Evolutionary conservation across 2,329 filamentous ascomycete genomes (phyloP).

Genomic region (Pseudocercospora macadamiae): DNA sequence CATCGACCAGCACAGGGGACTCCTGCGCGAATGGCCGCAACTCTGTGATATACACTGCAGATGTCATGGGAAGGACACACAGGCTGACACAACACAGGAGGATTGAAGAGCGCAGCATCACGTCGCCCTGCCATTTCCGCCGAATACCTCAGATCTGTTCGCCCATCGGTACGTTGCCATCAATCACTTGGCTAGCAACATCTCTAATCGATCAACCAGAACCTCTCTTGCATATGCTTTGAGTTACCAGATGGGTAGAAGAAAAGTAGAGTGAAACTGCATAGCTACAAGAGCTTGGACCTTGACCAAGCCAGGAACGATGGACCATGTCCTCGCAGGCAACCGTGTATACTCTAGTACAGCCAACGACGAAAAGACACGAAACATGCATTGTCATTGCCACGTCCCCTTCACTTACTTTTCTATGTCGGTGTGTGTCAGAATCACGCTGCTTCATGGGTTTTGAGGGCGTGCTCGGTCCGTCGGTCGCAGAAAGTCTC

Average conservation of each 20-base stretch:
- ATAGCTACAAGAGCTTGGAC: neutral
- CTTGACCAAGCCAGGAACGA: neutral
- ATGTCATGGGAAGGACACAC: too few species aligned
- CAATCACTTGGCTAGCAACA: neutral
- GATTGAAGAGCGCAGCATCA: neutral
- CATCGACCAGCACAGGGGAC: neutral
- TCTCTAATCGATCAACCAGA: neutral
- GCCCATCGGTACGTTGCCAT: neutral
- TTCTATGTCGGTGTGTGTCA: conserved; percentile 2
- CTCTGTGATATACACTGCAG: too few species aligned
- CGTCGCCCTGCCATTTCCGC: neutral
- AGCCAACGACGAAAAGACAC: conserved; percentile 1
- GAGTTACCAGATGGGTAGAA: neutral
- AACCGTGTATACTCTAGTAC: neutral
- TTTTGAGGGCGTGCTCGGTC: neutral
- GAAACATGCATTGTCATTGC: neutral
- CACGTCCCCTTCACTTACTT: neutral
- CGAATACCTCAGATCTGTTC: neutral
- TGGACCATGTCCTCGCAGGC: neutral
- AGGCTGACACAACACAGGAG: neutral
- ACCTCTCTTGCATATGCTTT: neutral
- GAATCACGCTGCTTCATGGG: neutral
- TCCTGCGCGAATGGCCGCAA: too few species aligned
- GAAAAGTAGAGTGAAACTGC: neutral
- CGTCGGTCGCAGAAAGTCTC: too few species aligned